Conservation (phyloP, 2,329 filamentous ascomycete species). For the Alternaria ethzedia region DNA sequence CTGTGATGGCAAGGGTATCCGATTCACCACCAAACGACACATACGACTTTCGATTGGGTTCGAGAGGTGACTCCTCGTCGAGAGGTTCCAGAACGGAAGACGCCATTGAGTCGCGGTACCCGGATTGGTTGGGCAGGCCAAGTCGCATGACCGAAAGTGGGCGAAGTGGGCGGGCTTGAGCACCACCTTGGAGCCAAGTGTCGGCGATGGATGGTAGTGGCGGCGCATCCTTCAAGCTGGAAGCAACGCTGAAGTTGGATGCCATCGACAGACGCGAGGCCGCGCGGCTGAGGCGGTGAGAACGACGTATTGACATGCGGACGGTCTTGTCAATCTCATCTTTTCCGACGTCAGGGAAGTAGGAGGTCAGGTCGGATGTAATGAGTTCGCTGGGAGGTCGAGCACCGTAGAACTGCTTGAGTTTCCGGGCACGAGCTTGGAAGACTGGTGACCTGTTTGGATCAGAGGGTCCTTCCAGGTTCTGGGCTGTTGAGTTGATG, state of each 20-base stretch:
- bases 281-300: slow-evolving; percentile 87
- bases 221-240: slow-evolving; percentile 89
- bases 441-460: slow-evolving; percentile 42
- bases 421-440: slow-evolving; percentile 56
- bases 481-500: slow-evolving; percentile 59
- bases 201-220: slow-evolving; percentile 96
- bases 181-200: slow-evolving; percentile 75
- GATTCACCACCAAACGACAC: slow-evolving; percentile 80
- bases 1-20: slow-evolving; percentile 75
- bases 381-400: slow-evolving; percentile 96
- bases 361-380: slow-evolving; percentile 92
- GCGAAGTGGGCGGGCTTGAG: slow-evolving; percentile 56
- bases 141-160: slow-evolving; percentile 67
- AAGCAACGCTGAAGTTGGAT: slow-evolving; percentile 91
- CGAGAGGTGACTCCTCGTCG: slow-evolving; percentile 85
- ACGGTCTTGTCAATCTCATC: slow-evolving; percentile 97
- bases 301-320: slow-evolving; percentile 87
- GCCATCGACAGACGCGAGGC: slow-evolving; percentile 93
- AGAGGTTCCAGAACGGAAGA: slow-evolving; percentile 89
- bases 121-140: slow-evolving; percentile 62
- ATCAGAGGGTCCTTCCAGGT: slow-evolving; percentile 53
- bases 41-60: slow-evolving; percentile 92
- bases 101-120: slow-evolving; percentile 84
- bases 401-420: slow-evolving; percentile 87
- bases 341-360: slow-evolving; percentile 93